Evolutionary conservation across 345 rosid genomes (phyloP), one percentile per base, ranked within the genome.

Genomic region (Acer yangbiense): DNA sequence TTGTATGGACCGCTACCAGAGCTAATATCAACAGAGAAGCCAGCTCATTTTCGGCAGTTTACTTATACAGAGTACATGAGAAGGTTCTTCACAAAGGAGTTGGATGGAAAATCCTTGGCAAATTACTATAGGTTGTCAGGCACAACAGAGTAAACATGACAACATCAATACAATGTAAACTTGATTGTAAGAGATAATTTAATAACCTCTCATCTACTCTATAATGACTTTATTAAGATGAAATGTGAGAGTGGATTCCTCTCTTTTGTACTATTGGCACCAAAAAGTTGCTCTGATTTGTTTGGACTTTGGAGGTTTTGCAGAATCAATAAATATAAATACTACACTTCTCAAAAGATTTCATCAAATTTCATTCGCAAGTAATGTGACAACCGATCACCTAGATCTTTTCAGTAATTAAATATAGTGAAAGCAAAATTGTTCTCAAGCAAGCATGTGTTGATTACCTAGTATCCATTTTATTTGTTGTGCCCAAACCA

Each of bases 401-500:
- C 21, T 57, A 57, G n/a, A 57, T n/a, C 62, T 57, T 43, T 43
- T 16, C 10, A 16, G 21, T 18, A 17, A 57, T 43, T 43, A 43
- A 43, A 43, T 43, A 43, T 43, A 43, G 46, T 9, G 46, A 43
- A 43, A 7, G 10, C 44, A 41, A 41, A 39, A 41, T 41, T 41
- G 9, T 41, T 41, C 4, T 12, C 3, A 48, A 48, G 54, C 16
- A 50, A 17, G 8, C 39, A 4, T 57, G 62, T 16, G 17, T 17
- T 35, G 50, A 35, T 67, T 52, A 27, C 65, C 68, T 4, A 27
- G 32, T 52, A 50, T 52, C 71, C 25, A 13, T 71, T 55, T 69
- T 72, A 74, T 65, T 7, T 72, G 43, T 7, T 70, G 52, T 29
- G 68, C 11, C 80, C 85, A 83, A 93, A 93, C 97, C 97, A 95